Percentiles rank a stretch among this genome's conserved stretches.
These are phyloP conservation scores for Pythium dissotocum DNA, from an alignment of 352 stramenopile genomes.

Conservation along the genomic window DNA sequence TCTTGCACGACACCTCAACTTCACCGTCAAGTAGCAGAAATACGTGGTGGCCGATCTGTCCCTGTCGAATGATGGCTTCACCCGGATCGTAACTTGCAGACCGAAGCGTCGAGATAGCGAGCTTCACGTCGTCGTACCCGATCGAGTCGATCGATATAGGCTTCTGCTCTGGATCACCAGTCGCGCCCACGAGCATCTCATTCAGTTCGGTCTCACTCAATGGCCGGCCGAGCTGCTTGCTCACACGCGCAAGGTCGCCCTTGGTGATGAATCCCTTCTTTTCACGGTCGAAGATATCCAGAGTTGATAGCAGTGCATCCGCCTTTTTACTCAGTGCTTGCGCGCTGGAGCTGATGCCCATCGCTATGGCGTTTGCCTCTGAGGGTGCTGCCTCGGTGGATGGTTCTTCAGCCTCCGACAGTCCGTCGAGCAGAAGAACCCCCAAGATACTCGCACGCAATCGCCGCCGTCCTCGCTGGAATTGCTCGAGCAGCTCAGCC, in stretches of 20 bases:
- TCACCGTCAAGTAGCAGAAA: conserved; percentile 78
- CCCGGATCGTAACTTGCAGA: conserved; percentile 64
- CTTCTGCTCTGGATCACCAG: conserved; percentile 69
- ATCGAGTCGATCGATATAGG: conserved; percentile 52
- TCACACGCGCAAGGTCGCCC: conserved; percentile 72
- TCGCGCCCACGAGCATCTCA: conserved; percentile 81
- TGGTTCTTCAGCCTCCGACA: conserved; percentile 42
- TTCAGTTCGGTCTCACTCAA: conserved; percentile 79
- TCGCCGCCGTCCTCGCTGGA: conserved; percentile 72
- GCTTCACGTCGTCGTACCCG: conserved; percentile 80
- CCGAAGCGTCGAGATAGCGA: conserved; percentile 76
- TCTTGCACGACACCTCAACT: conserved; percentile 79
- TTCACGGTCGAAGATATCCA: conserved; percentile 78
- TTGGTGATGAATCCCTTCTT: conserved; percentile 83
- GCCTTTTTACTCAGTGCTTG: conserved; percentile 71
- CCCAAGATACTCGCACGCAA: conserved; percentile 79
- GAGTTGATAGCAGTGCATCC: conserved; percentile 60
- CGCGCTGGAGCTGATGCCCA: conserved; percentile 72
- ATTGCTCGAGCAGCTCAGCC: conserved; percentile 72
- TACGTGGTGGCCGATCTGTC: conserved; percentile 71
- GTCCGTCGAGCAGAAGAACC: conserved; percentile 64
- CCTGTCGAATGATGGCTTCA: conserved; percentile 77
- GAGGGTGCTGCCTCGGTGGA: neutral
- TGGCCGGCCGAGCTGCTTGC: conserved; percentile 64
- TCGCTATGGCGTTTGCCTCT: conserved; percentile 38